Evolutionary conservation across 805 yeast genomes (phyloP), one percentile per base, ranked within the genome.

Genomic region (Teunomyces kruisii): DNA sequence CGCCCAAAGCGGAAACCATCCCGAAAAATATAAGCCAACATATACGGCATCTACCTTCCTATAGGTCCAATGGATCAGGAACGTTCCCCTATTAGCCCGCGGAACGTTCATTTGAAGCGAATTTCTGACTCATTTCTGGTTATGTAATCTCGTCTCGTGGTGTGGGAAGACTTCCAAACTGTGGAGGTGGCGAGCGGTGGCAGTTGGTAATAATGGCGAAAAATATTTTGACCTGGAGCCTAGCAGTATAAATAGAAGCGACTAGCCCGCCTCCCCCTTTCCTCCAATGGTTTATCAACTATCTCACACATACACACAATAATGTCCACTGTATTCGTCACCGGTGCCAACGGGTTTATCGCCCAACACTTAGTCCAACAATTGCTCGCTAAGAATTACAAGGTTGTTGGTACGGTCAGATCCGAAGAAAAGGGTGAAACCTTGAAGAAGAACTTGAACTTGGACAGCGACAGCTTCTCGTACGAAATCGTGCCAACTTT

Each of bases 271-370:
- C n/a, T n/a, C n/a, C n/a, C n/a, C 26, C 26, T 6, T 22, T 13
- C 15, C 32, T 13, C 1, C 19, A 1, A 13, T 4, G 9, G 8
- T 7, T n/a, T n/a, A n/a, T n/a, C n/a, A n/a, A n/a, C n/a, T n/a
- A 30, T n/a, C 5, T n/a, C 32, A 30, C 14, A n/a, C n/a, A n/a
- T n/a, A n/a, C n/a, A n/a, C 22, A 6, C 22, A 19, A 35, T 12
- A 12, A 35, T 35, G 38, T 6, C 29, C 12, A 32, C 42, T 14
- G 32, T 42, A n/a, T 68, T 77, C 39, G 74, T 79, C 37, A 63
- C 83, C 7, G 83, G 84, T 16, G 80, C 80, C 16, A 64, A 74
- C 6, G 84, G 84, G 4, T 79, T 65, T 53, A 68, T 79, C 45
- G 83, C 81, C 28, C 70, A 65, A 52, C 79, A 78, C 53, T 59